phyloP scores from a whole-genome alignment of 179 eudicot genomes.

The Actinidia arguta region DNA sequence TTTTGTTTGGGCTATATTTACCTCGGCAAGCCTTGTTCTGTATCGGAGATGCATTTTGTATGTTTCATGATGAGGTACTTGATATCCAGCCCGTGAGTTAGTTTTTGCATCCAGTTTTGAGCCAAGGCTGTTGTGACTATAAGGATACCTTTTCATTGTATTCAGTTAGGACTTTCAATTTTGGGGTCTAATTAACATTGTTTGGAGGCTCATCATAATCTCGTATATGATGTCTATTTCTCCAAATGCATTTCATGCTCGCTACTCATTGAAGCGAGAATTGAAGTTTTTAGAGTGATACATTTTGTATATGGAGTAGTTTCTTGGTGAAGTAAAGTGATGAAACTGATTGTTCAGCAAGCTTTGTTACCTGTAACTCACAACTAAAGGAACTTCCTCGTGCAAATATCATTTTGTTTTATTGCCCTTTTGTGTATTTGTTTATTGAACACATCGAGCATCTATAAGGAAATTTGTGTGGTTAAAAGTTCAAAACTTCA shows the following conservation, averaged over 20 bases:
- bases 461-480: conserved; percentile 1
- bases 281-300: background rate
- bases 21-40: conserved; percentile 61
- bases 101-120: conserved; percentile 5
- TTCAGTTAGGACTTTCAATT: background rate
- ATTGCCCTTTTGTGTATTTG: background rate
- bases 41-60: conserved; percentile 83
- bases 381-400: background rate
- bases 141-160: background rate
- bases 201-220: background rate
- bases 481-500: background rate
- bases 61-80: conserved; percentile 55
- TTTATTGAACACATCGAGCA: background rate
- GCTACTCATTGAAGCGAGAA: background rate
- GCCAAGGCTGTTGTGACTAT: background rate
- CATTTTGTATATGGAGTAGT: background rate
- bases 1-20: conserved; percentile 71
- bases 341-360: background rate
- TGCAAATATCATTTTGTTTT: background rate
- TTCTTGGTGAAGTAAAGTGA: background rate
- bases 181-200: background rate
- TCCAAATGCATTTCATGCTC: background rate
- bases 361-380: background rate
- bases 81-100: background rate
- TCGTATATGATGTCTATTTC: background rate